Evolutionary conservation across 75 land plant species (phyloP).

Genomic region (Selaginella moellendorffii): DNA sequence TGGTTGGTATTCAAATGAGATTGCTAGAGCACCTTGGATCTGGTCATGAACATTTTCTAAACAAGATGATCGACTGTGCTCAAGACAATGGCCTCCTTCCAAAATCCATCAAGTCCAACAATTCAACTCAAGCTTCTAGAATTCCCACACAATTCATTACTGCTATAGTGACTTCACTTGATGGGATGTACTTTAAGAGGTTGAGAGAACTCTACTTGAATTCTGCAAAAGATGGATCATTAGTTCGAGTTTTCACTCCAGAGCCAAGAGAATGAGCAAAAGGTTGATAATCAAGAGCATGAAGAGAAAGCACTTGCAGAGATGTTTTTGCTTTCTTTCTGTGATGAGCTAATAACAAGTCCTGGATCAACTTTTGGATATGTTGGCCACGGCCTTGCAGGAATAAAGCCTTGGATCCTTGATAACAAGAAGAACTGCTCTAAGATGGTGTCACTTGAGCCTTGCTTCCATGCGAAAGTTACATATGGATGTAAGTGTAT

Average conservation of each 20-base stretch:
- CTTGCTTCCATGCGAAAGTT: slow-evolving; percentile 79
- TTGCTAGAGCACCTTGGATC: neutral
- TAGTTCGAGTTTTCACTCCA: no score
- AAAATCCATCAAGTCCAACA: no score
- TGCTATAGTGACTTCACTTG: neutral
- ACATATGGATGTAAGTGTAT: slow-evolving; percentile 42
- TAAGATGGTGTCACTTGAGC: slow-evolving; percentile 53
- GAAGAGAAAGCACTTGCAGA: no score
- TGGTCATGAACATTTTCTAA: neutral
- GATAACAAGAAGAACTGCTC: slow-evolving; percentile 33
- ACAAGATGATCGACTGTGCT: neutral
- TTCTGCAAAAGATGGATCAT: no score
- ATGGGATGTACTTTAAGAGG: neutral
- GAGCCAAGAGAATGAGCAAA: no score
- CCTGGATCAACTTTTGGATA: neutral
- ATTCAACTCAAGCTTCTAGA: no score
- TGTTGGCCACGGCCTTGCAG: no score
- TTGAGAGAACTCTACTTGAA: neutral
- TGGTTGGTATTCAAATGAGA: neutral
- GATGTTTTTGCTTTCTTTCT: neutral
- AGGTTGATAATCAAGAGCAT: no score
- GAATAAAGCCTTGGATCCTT: slow-evolving; percentile 27
- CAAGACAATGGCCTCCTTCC: neutral
- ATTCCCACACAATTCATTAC: neutral
- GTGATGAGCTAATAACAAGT: neutral